Evolutionary conservation across 345 rosid genomes (phyloP), one percentile per base, ranked within the genome.

Genomic region (Stellera chamaejasme): DNA sequence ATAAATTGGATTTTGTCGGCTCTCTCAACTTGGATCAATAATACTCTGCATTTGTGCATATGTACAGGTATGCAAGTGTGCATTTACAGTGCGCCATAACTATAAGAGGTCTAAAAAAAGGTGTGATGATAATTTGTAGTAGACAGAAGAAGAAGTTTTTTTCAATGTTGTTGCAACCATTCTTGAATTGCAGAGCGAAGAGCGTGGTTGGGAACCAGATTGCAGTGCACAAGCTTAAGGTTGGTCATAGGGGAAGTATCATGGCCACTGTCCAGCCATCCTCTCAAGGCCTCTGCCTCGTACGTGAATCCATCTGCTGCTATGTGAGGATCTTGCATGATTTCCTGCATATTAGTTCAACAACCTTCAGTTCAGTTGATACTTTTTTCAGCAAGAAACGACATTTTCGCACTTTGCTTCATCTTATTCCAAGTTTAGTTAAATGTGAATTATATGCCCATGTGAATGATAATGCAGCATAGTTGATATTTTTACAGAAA

Each of bases 261-360:
- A 0, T 81, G 83, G 50, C 72, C 74, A 13, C 85, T 74, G 60
- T 77, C 87, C 13, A 87, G 74, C 96, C 97, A 90, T 25, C 82
- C 90, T 62, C 75, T 76, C 59, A 90, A 64, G 1, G 91, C 91
- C 56, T 75, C 87, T 49, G 85, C 94, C 73, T 87, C 97, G 9
- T 90, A 90, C 0, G 97, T 82, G 55, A 51, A 77, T 27, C 97
- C 96, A 13, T 87, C 97, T 0, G 96, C 91, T 28, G 96, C 96
- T 64, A 87, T 77, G 12, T 75, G 80, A 2, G 96, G 97, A 46
- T 87, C 94, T 69, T 52, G 83, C 97, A 90, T 90, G 12, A 87
- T 73, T 65, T 77, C 96, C 97, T 90, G 74, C 54, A 68, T 43
- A 41, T 60, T 66, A 47, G 16, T 7, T 3, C 13, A 47, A 6